Evolutionary conservation across 2,329 filamentous ascomycete genomes (phyloP).

Genomic region (Fusarium hostae): DNA sequence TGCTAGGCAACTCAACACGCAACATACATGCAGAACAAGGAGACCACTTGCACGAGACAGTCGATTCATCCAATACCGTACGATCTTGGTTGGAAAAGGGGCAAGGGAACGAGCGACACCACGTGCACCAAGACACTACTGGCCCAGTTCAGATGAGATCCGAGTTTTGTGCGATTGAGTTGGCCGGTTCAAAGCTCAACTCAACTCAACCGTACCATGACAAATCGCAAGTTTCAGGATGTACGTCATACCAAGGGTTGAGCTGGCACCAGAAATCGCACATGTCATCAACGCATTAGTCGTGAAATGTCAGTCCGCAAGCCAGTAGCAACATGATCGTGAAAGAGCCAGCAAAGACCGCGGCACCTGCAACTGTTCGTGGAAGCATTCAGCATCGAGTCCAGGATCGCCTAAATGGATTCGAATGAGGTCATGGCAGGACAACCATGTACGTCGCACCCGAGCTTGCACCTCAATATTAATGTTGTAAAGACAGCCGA

Average conservation of each 20-base stretch:
- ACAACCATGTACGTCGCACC: conserved; percentile 38
- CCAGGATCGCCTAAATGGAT: conserved; percentile 36
- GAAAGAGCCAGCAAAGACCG: conserved; percentile 15
- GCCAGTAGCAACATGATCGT: conserved; percentile 28
- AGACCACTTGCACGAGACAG: conserved; percentile 38
- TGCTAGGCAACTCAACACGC: conserved; percentile 12
- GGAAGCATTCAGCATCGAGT: conserved; percentile 34
- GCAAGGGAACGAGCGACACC: conserved; percentile 13
- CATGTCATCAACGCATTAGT: conserved; percentile 45
- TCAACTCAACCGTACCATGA: conserved; percentile 22
- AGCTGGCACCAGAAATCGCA: conserved; percentile 43
- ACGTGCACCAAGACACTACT: conserved; percentile 24
- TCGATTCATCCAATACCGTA: conserved; percentile 36
- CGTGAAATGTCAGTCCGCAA: conserved; percentile 36
- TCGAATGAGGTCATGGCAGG: conserved; percentile 26
- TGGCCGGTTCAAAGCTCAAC: conserved; percentile 34
- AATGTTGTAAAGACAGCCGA: conserved; percentile 40
- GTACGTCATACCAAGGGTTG: conserved; percentile 42
- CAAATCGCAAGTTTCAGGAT: conserved; percentile 38
- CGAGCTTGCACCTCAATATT: conserved; percentile 39
- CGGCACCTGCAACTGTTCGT: conserved; percentile 16
- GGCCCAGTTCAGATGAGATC: conserved; percentile 10
- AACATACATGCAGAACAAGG: conserved; percentile 36
- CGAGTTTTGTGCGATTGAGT: conserved; percentile 7
- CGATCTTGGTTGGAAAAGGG: conserved; percentile 17